Evolutionary conservation across 306 rosid species (phyloP).

Genomic region (Castanea sativa): DNA sequence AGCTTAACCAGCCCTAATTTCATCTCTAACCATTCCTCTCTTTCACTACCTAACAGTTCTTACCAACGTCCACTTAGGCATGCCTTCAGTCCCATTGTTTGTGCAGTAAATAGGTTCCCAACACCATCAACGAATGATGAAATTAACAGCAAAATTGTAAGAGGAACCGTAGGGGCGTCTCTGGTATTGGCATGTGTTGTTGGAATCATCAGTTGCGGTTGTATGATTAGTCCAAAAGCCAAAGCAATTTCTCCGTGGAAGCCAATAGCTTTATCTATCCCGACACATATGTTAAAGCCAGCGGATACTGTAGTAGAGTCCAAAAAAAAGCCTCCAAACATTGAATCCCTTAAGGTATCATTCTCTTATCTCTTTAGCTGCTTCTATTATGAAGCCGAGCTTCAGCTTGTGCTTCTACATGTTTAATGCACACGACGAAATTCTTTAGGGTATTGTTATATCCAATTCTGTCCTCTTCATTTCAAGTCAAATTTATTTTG

Average conservation of each 20-base stretch:
- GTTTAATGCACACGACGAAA: too few relatives aligned
- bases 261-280: not conserved
- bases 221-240: not conserved
- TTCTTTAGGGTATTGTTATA: too few relatives aligned
- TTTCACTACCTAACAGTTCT: not conserved
- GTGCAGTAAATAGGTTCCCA: not conserved
- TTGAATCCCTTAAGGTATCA: not conserved
- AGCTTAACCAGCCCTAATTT: not conserved
- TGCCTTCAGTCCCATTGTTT: not conserved
- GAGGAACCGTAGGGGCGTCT: conserved; percentile 7
- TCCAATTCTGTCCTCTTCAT: too few relatives aligned
- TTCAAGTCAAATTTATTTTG: too few relatives aligned
- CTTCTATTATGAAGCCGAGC: too few relatives aligned
- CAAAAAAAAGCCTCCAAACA: not conserved
- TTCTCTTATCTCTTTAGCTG: not conserved
- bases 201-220: conserved; percentile 13
- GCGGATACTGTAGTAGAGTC: not conserved
- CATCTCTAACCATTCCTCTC: conserved; percentile 2
- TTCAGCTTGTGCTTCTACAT: too few relatives aligned
- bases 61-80: not conserved
- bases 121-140: not conserved
- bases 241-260: not conserved
- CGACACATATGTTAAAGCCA: not conserved
- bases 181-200: conserved; percentile 21
- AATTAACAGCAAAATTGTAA: not conserved